Conservation (phyloP, 208 protist genomes). For the Acanthamoeba culbertsoni region DNA sequence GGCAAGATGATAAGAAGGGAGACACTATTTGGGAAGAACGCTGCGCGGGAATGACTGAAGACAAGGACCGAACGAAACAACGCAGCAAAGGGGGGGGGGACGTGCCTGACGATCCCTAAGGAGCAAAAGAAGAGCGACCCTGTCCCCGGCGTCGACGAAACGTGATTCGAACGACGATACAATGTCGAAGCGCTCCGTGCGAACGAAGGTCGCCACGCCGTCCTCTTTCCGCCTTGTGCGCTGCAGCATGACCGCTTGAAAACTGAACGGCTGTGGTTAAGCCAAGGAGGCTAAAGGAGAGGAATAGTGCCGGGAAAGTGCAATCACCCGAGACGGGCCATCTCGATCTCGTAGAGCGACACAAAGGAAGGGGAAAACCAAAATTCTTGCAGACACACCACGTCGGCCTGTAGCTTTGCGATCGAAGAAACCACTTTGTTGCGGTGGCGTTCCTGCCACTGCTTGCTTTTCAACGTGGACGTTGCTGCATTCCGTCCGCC, state of each 20-base stretch:
- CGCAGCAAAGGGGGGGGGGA: too few relatives aligned
- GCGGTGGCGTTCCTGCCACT: conserved; percentile 11
- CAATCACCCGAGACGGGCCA: conserved; percentile 2
- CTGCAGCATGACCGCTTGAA: background rate
- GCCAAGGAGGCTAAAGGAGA: background rate
- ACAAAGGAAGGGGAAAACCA: conserved; percentile 28
- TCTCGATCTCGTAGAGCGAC: conserved; percentile 28
- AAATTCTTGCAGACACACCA: conserved; percentile 28
- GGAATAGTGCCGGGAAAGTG: background rate
- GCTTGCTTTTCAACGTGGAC: background rate
- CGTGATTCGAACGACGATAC: background rate
- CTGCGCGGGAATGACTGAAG: too few relatives aligned
- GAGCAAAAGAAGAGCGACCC: background rate
- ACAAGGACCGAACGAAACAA: too few relatives aligned
- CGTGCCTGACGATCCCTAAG: background rate
- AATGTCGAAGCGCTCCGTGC: background rate
- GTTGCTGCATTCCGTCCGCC: background rate
- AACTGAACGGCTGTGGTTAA: background rate
- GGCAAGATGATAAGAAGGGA: background rate
- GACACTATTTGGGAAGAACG: too few relatives aligned
- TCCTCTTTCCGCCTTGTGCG: conserved; percentile 39
- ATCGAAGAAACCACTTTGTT: background rate
- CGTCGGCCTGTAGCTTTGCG: background rate
- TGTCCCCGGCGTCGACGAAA: background rate
- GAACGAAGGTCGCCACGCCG: conserved; percentile 35